These are phyloP conservation scores for Fusarium pseudograminearum DNA, from an alignment of 2,329 filamentous ascomycete species.

Conservation along the genomic window DNA sequence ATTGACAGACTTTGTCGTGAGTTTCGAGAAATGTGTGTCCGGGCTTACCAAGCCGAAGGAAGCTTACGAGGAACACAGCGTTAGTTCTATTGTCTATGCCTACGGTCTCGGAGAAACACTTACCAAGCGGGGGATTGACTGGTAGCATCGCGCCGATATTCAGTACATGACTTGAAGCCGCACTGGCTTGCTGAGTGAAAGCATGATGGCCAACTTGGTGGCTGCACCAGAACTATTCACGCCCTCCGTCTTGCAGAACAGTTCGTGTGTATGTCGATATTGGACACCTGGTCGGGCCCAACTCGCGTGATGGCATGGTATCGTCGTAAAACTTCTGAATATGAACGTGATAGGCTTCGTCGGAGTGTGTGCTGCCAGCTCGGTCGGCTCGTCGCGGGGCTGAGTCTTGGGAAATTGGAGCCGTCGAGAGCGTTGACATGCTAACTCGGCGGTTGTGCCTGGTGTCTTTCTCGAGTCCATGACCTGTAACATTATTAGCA, in stretches of 20 bases:
- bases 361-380: background rate
- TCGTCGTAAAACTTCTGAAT: background rate
- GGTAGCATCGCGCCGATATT: background rate
- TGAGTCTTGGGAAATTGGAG: background rate
- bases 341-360: background rate
- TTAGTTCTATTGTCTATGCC: background rate
- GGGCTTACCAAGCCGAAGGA: background rate
- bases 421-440: background rate
- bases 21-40: background rate
- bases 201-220: background rate
- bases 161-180: background rate
- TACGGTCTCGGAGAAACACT: background rate
- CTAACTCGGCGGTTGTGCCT: background rate
- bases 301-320: background rate
- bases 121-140: background rate
- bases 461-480: background rate
- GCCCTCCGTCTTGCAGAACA: background rate
- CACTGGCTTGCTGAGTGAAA: background rate
- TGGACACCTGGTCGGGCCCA: background rate
- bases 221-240: background rate
- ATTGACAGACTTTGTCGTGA: background rate
- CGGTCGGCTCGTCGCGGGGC: background rate
- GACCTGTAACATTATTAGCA: background rate
- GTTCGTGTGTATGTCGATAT: background rate
- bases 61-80: background rate